These are phyloP conservation scores for Nakaseomyces glabratus DNA, from an alignment of 1,139 yeast species.

Conservation along the genomic window DNA sequence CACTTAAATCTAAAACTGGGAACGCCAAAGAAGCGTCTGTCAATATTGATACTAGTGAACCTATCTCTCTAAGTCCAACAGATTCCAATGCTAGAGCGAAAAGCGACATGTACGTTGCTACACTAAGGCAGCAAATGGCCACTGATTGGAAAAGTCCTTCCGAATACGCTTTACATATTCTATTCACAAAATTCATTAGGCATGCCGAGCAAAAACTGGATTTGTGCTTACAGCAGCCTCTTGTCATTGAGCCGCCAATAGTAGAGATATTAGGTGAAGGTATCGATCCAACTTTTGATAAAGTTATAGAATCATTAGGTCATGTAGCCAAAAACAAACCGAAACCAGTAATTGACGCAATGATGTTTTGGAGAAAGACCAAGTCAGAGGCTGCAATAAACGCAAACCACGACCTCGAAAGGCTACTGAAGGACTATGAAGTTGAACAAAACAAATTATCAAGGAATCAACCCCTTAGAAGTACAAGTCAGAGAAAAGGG, in stretches of 20 bases:
- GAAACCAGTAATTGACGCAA: constrained; percentile 92
- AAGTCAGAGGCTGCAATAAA: constrained; percentile 76
- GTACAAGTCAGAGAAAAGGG: not conserved
- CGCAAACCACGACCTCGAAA: constrained; percentile 53
- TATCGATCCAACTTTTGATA: constrained; percentile 76
- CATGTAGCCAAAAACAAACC: constrained; percentile 86
- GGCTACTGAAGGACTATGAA: constrained; percentile 28
- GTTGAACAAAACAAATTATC: constrained; percentile 13
- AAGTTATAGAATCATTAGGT: constrained; percentile 76
- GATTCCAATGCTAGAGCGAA: constrained; percentile 1
- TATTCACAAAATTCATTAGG: constrained; percentile 91
- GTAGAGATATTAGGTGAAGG: constrained; percentile 81
- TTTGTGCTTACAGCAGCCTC: constrained; percentile 58
- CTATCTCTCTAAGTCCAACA: constrained; percentile 3
- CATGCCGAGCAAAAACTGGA: constrained; percentile 82
- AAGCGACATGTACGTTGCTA: constrained; percentile 22
- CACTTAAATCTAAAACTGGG: not conserved
- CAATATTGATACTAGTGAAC: not conserved
- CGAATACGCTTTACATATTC: constrained; percentile 86
- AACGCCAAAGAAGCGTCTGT: not conserved
- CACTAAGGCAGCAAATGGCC: constrained; percentile 40
- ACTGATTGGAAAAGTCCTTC: constrained; percentile 74
- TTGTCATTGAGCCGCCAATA: constrained; percentile 70
- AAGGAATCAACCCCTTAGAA: constrained; percentile 9
- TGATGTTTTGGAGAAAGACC: constrained; percentile 95